Base-by-base conservation (phyloP, 257 asterid genomes). In the Solanum arcanum region DNA sequence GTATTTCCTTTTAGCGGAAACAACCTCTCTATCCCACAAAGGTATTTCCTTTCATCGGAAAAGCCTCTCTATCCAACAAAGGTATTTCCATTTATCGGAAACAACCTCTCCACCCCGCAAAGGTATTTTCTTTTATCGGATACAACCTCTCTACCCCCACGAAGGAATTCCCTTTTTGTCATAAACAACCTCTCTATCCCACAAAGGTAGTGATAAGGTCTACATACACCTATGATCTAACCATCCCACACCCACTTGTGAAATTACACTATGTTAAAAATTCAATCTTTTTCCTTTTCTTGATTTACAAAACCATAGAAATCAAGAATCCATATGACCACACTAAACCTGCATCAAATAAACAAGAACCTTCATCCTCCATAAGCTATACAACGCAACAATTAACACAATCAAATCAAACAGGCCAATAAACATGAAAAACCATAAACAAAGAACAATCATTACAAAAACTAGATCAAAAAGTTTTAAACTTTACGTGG, bases 401-500 rank as follows among this genome's bases (percentile, higher is more conserved):
- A 56, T 56, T 4, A 21, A 9, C 27, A 29, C 73, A 59, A 56
- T 44, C 75, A 73, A 81, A 86, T 59, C 77, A 60, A 7, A 16
- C 9, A 29, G 33, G 70, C 70, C 4, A 83, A 66, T 12, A 62
- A 62, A 37, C 23, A 37, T 73, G 29, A 66, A 37, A 9, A 73
- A 3, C n/a, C 23, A 29, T 15, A 70, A 15, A 52, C 42, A 62
- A 15, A 70, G 25, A 70, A 31, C n/a, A 49, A 39, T 25, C 59
- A 72, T 39, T 72, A 83, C 39, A 60, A 87, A 60, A 35, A 39
- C 18, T 35, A 69, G 37, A 20, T 12, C 9, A 7, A 83, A 2
- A 86, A n/a, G 37, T 21, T 27, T 78, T 47, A 37, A 39, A 16
- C 3, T n/a, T 90, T 93, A 97, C 99, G 98, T 89, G 7, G 92